Percentiles rank a stretch among this genome's conserved stretches.
Conservation (phyloP, 148 eudicot species). For the Nepenthes mirabilis region DNA sequence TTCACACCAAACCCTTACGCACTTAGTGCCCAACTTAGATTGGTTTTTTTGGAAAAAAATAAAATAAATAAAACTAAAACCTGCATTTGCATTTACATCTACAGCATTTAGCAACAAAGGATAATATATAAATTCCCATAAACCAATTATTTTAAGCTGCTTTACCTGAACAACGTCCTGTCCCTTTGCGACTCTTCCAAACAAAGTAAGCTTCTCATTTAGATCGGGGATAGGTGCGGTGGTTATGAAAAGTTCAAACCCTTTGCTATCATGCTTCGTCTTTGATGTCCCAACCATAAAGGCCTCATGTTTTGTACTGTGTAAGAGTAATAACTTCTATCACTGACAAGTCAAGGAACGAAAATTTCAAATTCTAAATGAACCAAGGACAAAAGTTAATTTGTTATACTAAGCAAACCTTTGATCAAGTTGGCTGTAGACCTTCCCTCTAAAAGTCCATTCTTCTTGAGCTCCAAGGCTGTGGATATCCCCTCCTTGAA, state of each 20-base stretch:
- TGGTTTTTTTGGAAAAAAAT: too few species aligned
- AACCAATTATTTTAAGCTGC: background rate
- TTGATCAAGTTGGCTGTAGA: conserved; percentile 55
- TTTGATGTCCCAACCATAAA: conserved; percentile 95
- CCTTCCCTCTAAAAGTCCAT: conserved; percentile 82
- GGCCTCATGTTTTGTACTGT: conserved; percentile 90
- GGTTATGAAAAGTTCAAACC: conserved; percentile 72
- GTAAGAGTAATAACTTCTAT: conserved; percentile 1
- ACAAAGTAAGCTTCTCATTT: conserved; percentile 69
- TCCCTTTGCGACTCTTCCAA: conserved; percentile 83
- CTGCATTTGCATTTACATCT: background rate
- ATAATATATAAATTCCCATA: background rate
- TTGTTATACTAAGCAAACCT: conserved; percentile 29
- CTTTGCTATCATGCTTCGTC: conserved; percentile 41
- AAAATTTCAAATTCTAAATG: background rate
- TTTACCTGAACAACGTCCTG: conserved; percentile 94
- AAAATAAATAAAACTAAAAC: too few species aligned
- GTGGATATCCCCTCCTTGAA: conserved; percentile 75
- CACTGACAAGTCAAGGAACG: background rate
- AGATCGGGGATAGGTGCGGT: conserved; percentile 93
- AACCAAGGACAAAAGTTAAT: background rate
- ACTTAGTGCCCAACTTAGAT: too few species aligned
- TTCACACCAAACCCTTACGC: too few species aligned
- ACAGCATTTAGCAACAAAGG: background rate
- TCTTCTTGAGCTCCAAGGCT: conserved; percentile 57